Conservation (phyloP, 352 stramenopile species). For the Lagenidium giganteum region DNA sequence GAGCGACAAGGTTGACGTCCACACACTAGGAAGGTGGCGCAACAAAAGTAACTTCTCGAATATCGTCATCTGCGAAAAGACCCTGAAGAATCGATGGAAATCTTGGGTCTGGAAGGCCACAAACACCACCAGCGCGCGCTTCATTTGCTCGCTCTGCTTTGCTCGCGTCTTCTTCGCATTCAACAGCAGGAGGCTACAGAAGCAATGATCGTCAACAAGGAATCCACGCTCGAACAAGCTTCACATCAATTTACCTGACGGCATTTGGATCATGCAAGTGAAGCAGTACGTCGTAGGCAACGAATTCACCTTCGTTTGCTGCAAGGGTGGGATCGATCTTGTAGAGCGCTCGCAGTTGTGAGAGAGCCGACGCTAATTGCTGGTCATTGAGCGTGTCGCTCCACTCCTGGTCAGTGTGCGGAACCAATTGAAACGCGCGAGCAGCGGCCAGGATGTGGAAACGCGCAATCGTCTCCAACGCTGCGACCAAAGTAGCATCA, state of each 20-base stretch:
- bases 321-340: background rate
- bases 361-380: conserved; percentile 43
- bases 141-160: too few relatives aligned
- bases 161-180: too few relatives aligned
- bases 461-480: conserved; percentile 28
- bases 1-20: conserved; percentile 23
- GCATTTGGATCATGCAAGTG: conserved; percentile 29
- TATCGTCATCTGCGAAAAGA: conserved; percentile 23
- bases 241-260: conserved; percentile 13
- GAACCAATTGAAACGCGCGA: conserved; percentile 24
- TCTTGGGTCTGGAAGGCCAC: conserved; percentile 38
- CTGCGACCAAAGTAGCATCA: conserved; percentile 21
- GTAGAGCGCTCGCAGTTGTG: conserved; percentile 35
- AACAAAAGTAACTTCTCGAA: conserved; percentile 30
- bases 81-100: conserved; percentile 22
- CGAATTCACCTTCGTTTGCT: conserved; percentile 18
- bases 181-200: conserved; percentile 17
- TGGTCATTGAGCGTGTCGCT: conserved; percentile 54
- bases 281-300: conserved; percentile 44
- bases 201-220: too few relatives aligned
- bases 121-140: conserved; percentile 31
- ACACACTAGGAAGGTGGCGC: conserved; percentile 28
- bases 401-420: conserved; percentile 29
- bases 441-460: conserved; percentile 43
- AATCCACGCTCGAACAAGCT: too few relatives aligned